These are phyloP conservation scores for Fusarium globosum DNA, from an alignment of 2,329 filamentous ascomycete genomes.

Conservation along the genomic window DNA sequence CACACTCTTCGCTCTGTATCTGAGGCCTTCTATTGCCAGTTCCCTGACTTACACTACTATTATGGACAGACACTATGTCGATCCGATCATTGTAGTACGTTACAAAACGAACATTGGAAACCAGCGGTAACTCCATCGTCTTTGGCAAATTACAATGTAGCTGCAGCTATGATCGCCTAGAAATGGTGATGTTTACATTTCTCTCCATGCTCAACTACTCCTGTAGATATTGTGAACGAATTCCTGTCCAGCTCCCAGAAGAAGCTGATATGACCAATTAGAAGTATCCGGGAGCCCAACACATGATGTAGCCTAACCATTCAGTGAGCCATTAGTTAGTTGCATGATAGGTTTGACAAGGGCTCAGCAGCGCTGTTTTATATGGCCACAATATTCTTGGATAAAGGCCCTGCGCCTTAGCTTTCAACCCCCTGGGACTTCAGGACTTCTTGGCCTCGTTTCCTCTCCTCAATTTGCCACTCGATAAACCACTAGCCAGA, in stretches of 20 bases:
- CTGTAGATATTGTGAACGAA: neutral
- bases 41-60: neutral
- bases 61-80: neutral
- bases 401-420: neutral
- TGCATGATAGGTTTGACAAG: neutral
- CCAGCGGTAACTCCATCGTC: neutral
- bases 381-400: neutral
- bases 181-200: neutral
- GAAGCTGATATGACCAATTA: neutral
- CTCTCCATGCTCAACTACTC: conserved; percentile 1
- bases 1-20: conserved; percentile 8
- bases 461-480: neutral
- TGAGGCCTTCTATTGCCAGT: neutral
- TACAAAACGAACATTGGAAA: neutral
- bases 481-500: neutral
- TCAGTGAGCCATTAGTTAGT: neutral
- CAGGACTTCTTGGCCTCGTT: neutral
- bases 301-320: neutral
- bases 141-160: neutral
- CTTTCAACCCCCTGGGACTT: conserved; percentile 1
- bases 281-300: neutral
- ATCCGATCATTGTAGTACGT: neutral
- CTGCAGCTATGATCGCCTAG: neutral
- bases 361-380: neutral
- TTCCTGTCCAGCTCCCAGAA: neutral